These are phyloP conservation scores for Coprinopsis cinerea DNA, from an alignment of 768 basidiomycete species.

Conservation along the genomic window DNA sequence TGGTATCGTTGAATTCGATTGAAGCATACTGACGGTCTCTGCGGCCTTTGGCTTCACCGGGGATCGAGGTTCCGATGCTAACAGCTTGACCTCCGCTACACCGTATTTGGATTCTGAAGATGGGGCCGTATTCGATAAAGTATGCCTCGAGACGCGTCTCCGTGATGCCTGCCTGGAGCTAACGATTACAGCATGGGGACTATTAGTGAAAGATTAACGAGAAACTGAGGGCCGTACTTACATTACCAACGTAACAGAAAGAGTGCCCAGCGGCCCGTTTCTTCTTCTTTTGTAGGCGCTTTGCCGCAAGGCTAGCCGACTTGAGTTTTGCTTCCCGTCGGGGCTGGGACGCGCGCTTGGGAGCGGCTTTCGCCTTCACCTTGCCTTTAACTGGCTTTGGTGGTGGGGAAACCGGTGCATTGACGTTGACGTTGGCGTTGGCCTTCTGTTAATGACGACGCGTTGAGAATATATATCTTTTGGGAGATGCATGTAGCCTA, in stretches of 20 bases:
- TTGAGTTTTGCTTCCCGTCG: constrained; percentile 6
- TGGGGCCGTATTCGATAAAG: constrained; percentile 32
- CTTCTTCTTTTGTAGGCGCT: constrained; percentile 20
- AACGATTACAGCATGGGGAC: constrained; percentile 4
- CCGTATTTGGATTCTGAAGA: constrained; percentile 27
- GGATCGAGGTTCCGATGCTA: constrained; percentile 19
- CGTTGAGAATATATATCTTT: too few species aligned
- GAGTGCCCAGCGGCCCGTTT: constrained; percentile 16
- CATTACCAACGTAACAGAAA: constrained; percentile 58
- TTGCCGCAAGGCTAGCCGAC: neutral
- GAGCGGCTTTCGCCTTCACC: neutral
- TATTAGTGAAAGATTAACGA: neutral
- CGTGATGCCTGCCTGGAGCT: constrained; percentile 32
- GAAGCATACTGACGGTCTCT: constrained; percentile 47
- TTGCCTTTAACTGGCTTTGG: constrained; percentile 6
- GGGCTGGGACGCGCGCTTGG: neutral
- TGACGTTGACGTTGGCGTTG: neutral
- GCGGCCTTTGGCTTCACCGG: constrained; percentile 15
- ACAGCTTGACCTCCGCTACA: constrained; percentile 36
- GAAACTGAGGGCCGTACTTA: constrained; percentile 25
- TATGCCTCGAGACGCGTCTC: constrained; percentile 24
- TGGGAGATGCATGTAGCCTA: neutral
- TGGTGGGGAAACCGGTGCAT: constrained; percentile 4
- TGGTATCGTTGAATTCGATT: constrained; percentile 35
- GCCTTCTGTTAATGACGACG: neutral